Evolutionary conservation across 306 rosid genomes (phyloP).

Genomic region (Acacia melanoxylon): DNA sequence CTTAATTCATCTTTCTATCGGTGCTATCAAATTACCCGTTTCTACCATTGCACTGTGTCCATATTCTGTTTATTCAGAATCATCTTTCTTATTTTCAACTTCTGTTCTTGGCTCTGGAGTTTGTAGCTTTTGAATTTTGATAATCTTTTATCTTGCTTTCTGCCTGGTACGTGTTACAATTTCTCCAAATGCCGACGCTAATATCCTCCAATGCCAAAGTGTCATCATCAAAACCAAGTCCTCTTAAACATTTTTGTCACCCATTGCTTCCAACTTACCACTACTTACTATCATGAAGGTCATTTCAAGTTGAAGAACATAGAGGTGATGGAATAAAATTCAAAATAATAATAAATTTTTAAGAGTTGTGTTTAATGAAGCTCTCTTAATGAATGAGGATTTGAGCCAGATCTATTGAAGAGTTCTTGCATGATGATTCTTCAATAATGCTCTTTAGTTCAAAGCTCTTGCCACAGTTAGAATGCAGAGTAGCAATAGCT

Average conservation of each 20-base stretch:
- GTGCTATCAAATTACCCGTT: neutral
- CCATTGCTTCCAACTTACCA: neutral
- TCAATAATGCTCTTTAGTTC: neutral
- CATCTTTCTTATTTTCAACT: neutral
- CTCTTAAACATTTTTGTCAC: neutral
- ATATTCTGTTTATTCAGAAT: neutral
- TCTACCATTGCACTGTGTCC: neutral
- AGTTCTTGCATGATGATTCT: neutral
- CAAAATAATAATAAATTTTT: neutral
- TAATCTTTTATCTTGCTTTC: neutral
- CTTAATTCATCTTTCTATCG: neutral
- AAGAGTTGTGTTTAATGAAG: neutral
- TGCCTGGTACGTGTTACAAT: neutral
- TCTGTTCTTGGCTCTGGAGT: neutral
- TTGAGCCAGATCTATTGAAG: neutral
- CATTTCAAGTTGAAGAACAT: neutral
- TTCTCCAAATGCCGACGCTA: neutral
- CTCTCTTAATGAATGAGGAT: neutral
- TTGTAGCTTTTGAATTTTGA: neutral
- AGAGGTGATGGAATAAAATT: neutral
- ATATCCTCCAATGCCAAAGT: neutral
- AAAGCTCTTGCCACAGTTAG: neutral
- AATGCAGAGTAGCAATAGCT: neutral
- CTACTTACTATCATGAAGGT: neutral
- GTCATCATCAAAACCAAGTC: neutral